Conservation (phyloP, 148 eudicot genomes). For the Chenopodium album region DNA sequence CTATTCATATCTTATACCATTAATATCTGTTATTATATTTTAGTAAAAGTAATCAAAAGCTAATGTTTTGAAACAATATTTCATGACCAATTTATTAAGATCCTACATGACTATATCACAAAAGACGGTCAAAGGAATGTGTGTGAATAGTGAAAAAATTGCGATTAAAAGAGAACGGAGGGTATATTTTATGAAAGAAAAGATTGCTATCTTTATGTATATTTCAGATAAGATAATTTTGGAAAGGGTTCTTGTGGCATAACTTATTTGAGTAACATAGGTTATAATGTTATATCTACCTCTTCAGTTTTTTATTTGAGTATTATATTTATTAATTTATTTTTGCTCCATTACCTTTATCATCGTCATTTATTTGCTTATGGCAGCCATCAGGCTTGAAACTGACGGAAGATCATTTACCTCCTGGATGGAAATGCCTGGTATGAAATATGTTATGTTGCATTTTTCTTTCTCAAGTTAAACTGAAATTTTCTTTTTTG, state of each 20-base stretch:
- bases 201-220: not conserved
- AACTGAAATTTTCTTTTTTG: not conserved
- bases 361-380: constrained; percentile 10
- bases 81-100: too few relatives aligned
- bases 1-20: too few relatives aligned
- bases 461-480: not conserved
- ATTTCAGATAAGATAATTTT: not conserved
- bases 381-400: constrained; percentile 96
- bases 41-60: too few relatives aligned
- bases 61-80: too few relatives aligned
- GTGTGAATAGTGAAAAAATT: too few relatives aligned
- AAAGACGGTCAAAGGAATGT: too few relatives aligned
- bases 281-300: constrained; percentile 1
- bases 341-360: not conserved
- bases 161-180: too few relatives aligned
- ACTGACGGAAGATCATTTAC: constrained; percentile 73
- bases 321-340: too few relatives aligned
- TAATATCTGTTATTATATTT: too few relatives aligned
- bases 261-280: too few relatives aligned
- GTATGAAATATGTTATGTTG: constrained; percentile 33
- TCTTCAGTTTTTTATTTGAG: not conserved
- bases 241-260: not conserved
- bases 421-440: constrained; percentile 93
- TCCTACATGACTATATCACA: too few relatives aligned
- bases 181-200: not conserved